Conservation (phyloP, 129 eudicot genomes). For the Centaurea solstitialis region DNA sequence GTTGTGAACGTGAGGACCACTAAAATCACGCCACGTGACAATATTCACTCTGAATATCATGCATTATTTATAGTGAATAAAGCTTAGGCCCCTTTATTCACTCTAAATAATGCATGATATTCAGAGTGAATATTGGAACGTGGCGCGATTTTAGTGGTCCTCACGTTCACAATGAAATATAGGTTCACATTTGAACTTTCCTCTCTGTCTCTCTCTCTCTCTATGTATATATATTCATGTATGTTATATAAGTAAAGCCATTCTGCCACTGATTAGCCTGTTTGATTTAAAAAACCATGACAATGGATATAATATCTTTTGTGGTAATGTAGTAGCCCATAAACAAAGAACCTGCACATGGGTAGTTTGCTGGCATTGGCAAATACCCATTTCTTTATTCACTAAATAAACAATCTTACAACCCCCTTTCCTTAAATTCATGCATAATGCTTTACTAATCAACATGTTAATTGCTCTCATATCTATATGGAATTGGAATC, state of each 20-base stretch:
- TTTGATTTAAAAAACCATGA: background rate
- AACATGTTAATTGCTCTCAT: conserved; percentile 16
- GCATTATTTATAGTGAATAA: no score
- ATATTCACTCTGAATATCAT: no score
- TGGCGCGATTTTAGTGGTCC: no score
- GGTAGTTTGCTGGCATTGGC: conserved; percentile 44
- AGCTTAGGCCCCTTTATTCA: no score
- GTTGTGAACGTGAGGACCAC: no score
- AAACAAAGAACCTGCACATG: conserved; percentile 50
- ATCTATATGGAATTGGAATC: conserved; percentile 1
- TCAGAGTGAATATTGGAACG: no score
- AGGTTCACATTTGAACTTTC: no score
- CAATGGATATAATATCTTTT: conserved; percentile 6
- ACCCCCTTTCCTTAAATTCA: conserved; percentile 17
- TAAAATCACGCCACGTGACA: no score
- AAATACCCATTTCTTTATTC: conserved; percentile 27
- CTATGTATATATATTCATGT: background rate
- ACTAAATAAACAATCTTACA: conserved; percentile 21
- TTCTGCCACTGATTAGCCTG: background rate
- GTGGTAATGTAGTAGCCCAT: conserved; percentile 32
- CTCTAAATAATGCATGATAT: no score
- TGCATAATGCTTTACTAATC: conserved; percentile 34
- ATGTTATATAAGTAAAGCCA: background rate
- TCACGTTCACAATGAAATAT: no score
- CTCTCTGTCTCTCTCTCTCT: no score